phyloP scores from a whole-genome alignment of 1,139 yeast genomes.

The Meyerozyma athensensis region DNA sequence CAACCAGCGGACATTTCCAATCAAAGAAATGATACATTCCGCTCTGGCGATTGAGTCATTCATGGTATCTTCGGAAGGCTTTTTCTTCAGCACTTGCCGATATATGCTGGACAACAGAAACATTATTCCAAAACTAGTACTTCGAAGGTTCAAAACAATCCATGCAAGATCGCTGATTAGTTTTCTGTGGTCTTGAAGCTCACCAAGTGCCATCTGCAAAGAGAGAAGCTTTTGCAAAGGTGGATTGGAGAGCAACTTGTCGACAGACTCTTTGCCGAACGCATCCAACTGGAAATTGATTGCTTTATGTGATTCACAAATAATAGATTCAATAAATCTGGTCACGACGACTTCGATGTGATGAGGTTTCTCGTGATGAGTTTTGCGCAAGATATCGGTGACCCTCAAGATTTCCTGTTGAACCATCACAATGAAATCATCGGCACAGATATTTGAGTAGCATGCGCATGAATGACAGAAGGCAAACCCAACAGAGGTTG shows the following conservation, averaged over 20 bases:
- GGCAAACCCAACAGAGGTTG: slow-evolving; percentile 58
- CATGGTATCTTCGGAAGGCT: slow-evolving; percentile 45
- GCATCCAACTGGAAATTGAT: slow-evolving; percentile 63
- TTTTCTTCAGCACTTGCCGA: slow-evolving; percentile 49
- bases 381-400: slow-evolving; percentile 11
- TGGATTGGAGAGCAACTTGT: slow-evolving; percentile 66
- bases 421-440: slow-evolving; percentile 59
- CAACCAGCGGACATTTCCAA: slow-evolving; percentile 78
- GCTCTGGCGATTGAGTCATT: slow-evolving; percentile 54
- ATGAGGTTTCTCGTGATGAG: slow-evolving; percentile 15
- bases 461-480: slow-evolving; percentile 64
- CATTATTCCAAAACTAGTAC: slow-evolving; percentile 71
- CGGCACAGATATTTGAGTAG: slow-evolving; percentile 57
- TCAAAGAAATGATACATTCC: slow-evolving; percentile 53
- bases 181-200: slow-evolving; percentile 40
- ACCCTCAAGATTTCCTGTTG: slow-evolving; percentile 40
- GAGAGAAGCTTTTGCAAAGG: slow-evolving; percentile 64
- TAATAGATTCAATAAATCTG: slow-evolving; percentile 39
- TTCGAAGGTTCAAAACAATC: slow-evolving; percentile 63
- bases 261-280: slow-evolving; percentile 62
- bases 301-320: slow-evolving; percentile 65
- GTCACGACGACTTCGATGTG: slow-evolving; percentile 21
- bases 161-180: slow-evolving; percentile 60
- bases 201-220: slow-evolving; percentile 65
- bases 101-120: slow-evolving; percentile 62